Conservation (phyloP, 805 yeast species). For the Metschnikowia reukaufii region DNA sequence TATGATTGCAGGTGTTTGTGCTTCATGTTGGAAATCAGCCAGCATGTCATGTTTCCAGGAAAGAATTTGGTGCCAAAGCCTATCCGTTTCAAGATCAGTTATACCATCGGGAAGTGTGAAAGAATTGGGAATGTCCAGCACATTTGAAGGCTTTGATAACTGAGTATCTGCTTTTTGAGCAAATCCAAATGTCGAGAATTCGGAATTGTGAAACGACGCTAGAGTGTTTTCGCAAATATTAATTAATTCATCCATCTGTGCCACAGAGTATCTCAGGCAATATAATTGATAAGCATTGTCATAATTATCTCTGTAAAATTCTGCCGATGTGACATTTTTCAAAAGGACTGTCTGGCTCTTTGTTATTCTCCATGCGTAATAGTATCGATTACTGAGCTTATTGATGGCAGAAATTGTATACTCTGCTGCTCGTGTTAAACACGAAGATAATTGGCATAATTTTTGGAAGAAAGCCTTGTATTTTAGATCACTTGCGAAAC, state of each 20-base stretch:
- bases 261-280: conserved; percentile 18
- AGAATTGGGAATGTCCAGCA: background rate
- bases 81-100: conserved; percentile 32
- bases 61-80: conserved; percentile 37
- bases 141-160: conserved; percentile 2
- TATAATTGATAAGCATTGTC: conserved; percentile 16
- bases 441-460: conserved; percentile 19
- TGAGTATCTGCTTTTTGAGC: conserved; percentile 14
- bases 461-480: conserved; percentile 14
- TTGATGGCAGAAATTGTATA: conserved; percentile 25
- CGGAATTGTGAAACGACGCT: conserved; percentile 14
- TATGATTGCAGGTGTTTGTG: background rate
- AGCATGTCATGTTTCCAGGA: conserved; percentile 26
- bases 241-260: conserved; percentile 29
- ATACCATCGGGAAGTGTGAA: conserved; percentile 13
- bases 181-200: conserved; percentile 15
- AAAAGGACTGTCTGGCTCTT: conserved; percentile 52
- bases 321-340: conserved; percentile 32
- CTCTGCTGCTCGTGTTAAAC: conserved; percentile 27
- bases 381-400: conserved; percentile 55
- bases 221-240: conserved; percentile 15
- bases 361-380: conserved; percentile 66
- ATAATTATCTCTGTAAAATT: conserved; percentile 30
- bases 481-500: conserved; percentile 5
- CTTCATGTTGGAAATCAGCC: conserved; percentile 7